Evolutionary conservation across 352 stramenopile genomes (phyloP).

Genomic region (Blastocystis sp.): DNA sequence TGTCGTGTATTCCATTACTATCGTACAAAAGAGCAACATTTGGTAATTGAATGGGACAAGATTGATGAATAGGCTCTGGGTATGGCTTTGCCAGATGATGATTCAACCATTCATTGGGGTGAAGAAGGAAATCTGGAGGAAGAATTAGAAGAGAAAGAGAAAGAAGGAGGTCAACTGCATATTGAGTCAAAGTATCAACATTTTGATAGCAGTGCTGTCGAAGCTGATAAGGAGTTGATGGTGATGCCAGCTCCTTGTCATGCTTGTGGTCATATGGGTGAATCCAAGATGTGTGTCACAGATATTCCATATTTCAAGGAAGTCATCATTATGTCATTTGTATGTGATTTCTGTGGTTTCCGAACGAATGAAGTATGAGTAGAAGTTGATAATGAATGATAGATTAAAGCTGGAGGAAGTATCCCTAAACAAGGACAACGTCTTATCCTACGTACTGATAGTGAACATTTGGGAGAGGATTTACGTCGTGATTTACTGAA

Average conservation of each 20-base stretch:
- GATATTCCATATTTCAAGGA: constrained; percentile 87
- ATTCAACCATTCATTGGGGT: background rate
- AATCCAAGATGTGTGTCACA: constrained; percentile 81
- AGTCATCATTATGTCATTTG: constrained; percentile 83
- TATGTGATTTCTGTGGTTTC: constrained; percentile 82
- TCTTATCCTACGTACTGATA: constrained; percentile 72
- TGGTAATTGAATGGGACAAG: constrained; percentile 70
- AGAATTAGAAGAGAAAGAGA: constrained; percentile 50
- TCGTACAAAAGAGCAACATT: constrained; percentile 67
- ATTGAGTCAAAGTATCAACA: constrained; percentile 58
- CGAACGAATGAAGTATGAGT: constrained; percentile 73
- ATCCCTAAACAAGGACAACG: constrained; percentile 76
- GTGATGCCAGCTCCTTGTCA: constrained; percentile 77
- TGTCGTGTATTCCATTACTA: constrained; percentile 73
- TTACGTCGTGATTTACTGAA: constrained; percentile 84
- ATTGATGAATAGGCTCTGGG: constrained; percentile 51
- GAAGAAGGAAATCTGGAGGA: constrained; percentile 60
- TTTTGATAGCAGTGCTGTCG: constrained; percentile 37
- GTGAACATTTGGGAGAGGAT: constrained; percentile 67
- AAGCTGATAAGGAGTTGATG: constrained; percentile 68
- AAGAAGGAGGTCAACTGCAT: constrained; percentile 46
- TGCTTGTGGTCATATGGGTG: constrained; percentile 70
- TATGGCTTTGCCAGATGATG: constrained; percentile 27
- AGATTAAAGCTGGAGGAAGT: constrained; percentile 79
- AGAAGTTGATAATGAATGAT: constrained; percentile 34